A percentile compares a stretch with the other conserved stretches of the same genome.
Conservation (phyloP, 768 basidiomycete species). For the Leccinum broughii region DNA sequence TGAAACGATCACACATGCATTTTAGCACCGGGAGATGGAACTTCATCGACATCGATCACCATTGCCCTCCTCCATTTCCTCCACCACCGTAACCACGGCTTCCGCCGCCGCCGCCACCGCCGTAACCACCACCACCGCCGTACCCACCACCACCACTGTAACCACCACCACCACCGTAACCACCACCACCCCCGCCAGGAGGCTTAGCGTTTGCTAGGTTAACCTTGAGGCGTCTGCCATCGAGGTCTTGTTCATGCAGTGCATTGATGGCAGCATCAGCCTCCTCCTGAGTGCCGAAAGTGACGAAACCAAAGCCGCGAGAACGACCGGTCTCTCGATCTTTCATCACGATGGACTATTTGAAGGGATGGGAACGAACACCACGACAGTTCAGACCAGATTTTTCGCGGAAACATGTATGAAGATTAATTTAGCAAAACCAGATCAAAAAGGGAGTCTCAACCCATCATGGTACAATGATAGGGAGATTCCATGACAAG, state of each 20-base stretch:
- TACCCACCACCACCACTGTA: constrained; percentile 3
- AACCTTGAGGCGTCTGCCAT: constrained; percentile 55
- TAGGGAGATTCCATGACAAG: constrained; percentile 30
- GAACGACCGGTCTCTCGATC: constrained; percentile 60
- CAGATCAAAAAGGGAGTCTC: constrained; percentile 25
- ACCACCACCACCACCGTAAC: constrained; percentile 9
- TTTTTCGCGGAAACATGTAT: constrained; percentile 23
- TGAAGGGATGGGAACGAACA: constrained; percentile 9
- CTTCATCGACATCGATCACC: constrained; percentile 8
- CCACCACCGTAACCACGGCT: constrained; percentile 8
- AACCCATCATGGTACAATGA: constrained; percentile 34
- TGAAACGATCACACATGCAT: constrained; percentile 12
- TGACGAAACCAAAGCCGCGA: constrained; percentile 60
- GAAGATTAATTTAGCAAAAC: constrained; percentile 28
- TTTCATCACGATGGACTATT: constrained; percentile 38
- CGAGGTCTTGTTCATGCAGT: constrained; percentile 53
- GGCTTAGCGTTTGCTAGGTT: constrained; percentile 40
- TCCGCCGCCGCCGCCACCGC: neutral
- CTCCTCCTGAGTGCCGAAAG: constrained; percentile 31
- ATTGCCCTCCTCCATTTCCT: constrained; percentile 3
- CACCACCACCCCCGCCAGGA: constrained; percentile 22
- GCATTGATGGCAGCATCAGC: constrained; percentile 46
- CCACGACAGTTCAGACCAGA: constrained; percentile 5
- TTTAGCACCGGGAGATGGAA: constrained; percentile 6
- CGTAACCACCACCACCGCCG: constrained; percentile 10